Conservation (phyloP, 306 rosid species). For the Urtica urens region DNA sequence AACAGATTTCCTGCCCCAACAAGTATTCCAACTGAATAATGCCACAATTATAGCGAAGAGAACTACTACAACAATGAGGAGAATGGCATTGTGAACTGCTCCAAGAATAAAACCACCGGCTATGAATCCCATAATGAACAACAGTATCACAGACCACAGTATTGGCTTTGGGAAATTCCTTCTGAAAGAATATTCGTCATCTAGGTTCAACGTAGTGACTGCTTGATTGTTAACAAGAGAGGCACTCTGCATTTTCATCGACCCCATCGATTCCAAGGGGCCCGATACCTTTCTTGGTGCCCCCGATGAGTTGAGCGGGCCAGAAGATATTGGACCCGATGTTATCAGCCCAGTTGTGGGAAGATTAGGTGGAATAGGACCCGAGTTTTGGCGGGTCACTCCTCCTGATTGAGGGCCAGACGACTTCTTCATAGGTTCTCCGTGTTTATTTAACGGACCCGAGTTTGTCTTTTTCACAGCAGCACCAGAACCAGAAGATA, state of each 20-base stretch:
- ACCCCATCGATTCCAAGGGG: conserved; percentile 71
- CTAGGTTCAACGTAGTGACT: conserved; percentile 65
- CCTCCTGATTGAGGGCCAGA: conserved; percentile 99
- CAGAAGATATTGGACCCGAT: conserved; percentile 88
- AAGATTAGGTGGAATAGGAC: conserved; percentile 84
- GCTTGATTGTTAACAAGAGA: conserved; percentile 58
- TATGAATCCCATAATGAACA: conserved; percentile 92
- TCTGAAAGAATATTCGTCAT: conserved; percentile 74
- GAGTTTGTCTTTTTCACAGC: conserved; percentile 82
- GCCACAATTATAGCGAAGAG: conserved; percentile 68
- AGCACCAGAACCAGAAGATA: conserved; percentile 50
- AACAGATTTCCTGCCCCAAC: conserved; percentile 80
- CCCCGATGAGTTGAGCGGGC: conserved; percentile 91
- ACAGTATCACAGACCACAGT: conserved; percentile 88
- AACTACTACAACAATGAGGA: conserved; percentile 72
- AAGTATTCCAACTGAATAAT: conserved; percentile 84
- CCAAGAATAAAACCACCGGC: conserved; percentile 99
- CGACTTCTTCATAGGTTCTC: conserved; percentile 87
- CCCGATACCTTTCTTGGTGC: conserved; percentile 98
- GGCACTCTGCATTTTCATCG: conserved; percentile 53
- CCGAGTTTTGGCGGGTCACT: conserved; percentile 94
- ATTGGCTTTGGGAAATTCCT: conserved; percentile 86
- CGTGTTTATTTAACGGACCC: conserved; percentile 91
- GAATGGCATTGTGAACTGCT: conserved; percentile 87
- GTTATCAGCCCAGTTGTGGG: conserved; percentile 94